Conservation (phyloP, 768 basidiomycete genomes). For the Kwoniella botswanensis region DNA sequence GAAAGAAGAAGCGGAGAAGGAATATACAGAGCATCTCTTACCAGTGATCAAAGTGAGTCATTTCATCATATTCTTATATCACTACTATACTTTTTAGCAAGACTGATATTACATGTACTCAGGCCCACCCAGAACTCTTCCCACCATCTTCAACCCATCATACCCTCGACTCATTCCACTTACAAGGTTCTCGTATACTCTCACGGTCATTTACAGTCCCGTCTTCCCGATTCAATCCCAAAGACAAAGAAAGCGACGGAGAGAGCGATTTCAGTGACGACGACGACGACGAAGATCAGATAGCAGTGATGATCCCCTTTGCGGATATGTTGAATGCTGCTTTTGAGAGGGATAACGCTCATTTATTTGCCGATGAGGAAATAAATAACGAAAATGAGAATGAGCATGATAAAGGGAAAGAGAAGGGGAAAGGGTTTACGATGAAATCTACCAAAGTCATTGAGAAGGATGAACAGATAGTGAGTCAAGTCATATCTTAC, state of each 20-base stretch:
- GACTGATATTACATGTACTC: too few species aligned
- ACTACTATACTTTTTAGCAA: too few species aligned
- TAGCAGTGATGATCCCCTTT: slow-evolving; percentile 91
- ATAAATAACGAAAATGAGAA: slow-evolving; percentile 7
- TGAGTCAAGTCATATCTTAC: slow-evolving; percentile 58
- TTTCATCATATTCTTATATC: neutral
- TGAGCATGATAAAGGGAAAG: neutral
- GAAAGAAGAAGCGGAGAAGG: slow-evolving; percentile 75
- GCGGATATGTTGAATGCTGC: slow-evolving; percentile 95
- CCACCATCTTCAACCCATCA: slow-evolving; percentile 64
- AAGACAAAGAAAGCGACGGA: slow-evolving; percentile 30
- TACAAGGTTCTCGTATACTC: slow-evolving; percentile 88
- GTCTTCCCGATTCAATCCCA: slow-evolving; percentile 59
- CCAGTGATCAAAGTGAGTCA: slow-evolving; percentile 72
- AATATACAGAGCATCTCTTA: slow-evolving; percentile 70
- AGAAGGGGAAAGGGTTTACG: slow-evolving; percentile 59
- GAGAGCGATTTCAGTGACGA: slow-evolving; percentile 61
- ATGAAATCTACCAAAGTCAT: slow-evolving; percentile 67
- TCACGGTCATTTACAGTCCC: slow-evolving; percentile 90
- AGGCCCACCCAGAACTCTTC: slow-evolving; percentile 62
- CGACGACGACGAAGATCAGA: slow-evolving; percentile 66
- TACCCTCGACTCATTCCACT: slow-evolving; percentile 75
- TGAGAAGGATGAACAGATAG: slow-evolving; percentile 81
- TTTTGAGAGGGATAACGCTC: slow-evolving; percentile 82
- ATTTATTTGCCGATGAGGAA: slow-evolving; percentile 76